Conservation (phyloP, 352 stramenopile species). For the Globisporangium lucens region DNA sequence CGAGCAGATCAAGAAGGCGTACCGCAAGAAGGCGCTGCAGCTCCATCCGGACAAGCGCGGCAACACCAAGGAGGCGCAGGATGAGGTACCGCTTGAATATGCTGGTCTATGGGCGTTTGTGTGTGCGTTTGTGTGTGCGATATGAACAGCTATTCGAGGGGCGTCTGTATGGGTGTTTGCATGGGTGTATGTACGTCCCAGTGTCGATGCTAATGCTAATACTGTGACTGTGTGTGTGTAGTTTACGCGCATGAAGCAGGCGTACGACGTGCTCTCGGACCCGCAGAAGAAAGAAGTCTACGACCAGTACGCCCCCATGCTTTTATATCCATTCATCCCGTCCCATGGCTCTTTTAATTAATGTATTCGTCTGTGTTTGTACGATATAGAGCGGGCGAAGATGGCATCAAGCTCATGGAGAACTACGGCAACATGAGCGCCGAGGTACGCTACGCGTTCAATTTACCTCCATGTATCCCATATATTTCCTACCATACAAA, state of each 20-base stretch:
- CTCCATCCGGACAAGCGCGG: conserved; percentile 90
- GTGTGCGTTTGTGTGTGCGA: not conserved
- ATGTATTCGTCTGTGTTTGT: conserved; percentile 1
- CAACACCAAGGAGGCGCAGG: conserved; percentile 76
- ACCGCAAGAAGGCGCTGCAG: conserved; percentile 88
- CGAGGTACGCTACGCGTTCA: conserved; percentile 22
- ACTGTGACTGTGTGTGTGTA: conserved; percentile 22
- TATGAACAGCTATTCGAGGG: not conserved
- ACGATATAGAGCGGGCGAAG: conserved; percentile 63
- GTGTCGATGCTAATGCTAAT: not conserved
- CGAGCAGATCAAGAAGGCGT: conserved; percentile 92
- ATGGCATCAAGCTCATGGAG: conserved; percentile 88
- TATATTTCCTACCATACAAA: not conserved
- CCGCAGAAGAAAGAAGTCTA: conserved; percentile 82
- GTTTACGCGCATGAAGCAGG: conserved; percentile 91
- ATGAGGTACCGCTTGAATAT: conserved; percentile 33
- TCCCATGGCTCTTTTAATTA: too few species aligned
- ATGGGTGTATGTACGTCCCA: conserved; percentile 20
- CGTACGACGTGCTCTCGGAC: conserved; percentile 92
- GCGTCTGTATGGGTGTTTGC: conserved; percentile 11
- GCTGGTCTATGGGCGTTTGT: not conserved
- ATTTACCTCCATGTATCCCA: not conserved
- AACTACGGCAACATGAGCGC: conserved; percentile 82
- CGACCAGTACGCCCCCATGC: conserved; percentile 45
- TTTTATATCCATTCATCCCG: not conserved